Base-by-base conservation (phyloP, 148 eudicot species). In the Arctostaphylos glauca region DNA sequence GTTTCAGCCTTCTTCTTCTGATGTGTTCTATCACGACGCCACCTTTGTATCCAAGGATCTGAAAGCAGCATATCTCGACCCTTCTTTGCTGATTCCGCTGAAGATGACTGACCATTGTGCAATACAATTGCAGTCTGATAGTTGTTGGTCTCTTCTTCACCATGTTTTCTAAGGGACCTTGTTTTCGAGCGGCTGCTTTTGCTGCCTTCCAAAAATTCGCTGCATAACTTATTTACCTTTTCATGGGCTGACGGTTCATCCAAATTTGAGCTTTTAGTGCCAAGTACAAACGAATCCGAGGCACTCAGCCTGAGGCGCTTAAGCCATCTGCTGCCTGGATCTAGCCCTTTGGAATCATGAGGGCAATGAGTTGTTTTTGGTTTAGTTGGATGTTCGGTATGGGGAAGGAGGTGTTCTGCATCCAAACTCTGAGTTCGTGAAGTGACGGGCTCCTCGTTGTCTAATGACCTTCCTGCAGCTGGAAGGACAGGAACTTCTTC, bases 361-460 rank as follows among this genome's bases (percentile, higher is more conserved):
- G 67, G 82, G 55, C 54, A 44, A 71, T 9, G 77, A 82, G 67
- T 83, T 25, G 83, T 49, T 14, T 83, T 83, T 6, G 82, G 52
- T 52, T 60, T 81, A 21, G 82, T 85, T 53, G 87, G 81, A 6
- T 84, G 86, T 71, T 89, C 90, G 19, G 85, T 77, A 83, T 84
- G 77, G 5, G 88, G 80, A 80, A 87, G 82, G 55, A 91, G 91
- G 47, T 83, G 86, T 38, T 92, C 92, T 77, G 89, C 86, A 80
- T 94, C 94, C 76, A 96, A 84, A 85, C 98, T 94, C 85, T 87
- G 93, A 71, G 97, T 95, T 83, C 85, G 91, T 31, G 98, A 92
- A 56, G 92, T 81, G 82, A 88, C 86, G n/a, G 92, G 90, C 72
- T 89, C 89, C 13, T 78, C 84, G 43, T 88, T 84, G 56, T 88